Percentiles rank a stretch among this genome's conserved stretches.
These are phyloP conservation scores for Flaveria ramosissima DNA, from an alignment of 129 eudicot species.

Conservation along the genomic window DNA sequence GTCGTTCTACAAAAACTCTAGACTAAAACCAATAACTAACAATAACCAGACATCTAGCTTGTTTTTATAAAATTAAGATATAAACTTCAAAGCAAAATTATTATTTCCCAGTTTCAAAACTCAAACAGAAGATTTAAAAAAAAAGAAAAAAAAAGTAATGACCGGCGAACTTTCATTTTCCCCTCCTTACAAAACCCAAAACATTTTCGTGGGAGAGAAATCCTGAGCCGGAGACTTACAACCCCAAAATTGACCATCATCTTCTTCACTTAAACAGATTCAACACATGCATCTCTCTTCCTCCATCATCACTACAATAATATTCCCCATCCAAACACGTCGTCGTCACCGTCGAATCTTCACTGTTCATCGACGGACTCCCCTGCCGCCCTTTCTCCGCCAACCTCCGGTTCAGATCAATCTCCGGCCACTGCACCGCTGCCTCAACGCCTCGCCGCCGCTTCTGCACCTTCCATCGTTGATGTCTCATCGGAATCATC, in stretches of 20 bases:
- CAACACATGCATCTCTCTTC: slow-evolving; percentile 48
- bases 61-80: not conserved
- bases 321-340: slow-evolving; percentile 53
- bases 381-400: slow-evolving; percentile 60
- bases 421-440: slow-evolving; percentile 36
- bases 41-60: no score
- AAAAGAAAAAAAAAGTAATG: slow-evolving; percentile 10
- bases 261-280: slow-evolving; percentile 56
- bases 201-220: slow-evolving; percentile 46
- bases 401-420: not conserved
- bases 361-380: slow-evolving; percentile 80
- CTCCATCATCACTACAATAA: slow-evolving; percentile 29
- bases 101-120: slow-evolving; percentile 21
- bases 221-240: slow-evolving; percentile 56
- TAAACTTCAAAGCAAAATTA: not conserved
- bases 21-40: no score
- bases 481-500: not conserved
- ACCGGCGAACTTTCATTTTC: slow-evolving; percentile 70
- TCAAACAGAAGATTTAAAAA: slow-evolving; percentile 13
- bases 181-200: slow-evolving; percentile 41
- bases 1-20: no score
- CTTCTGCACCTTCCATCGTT: slow-evolving; percentile 40
- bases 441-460: slow-evolving; percentile 39
- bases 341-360: slow-evolving; percentile 79
- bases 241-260: slow-evolving; percentile 19